Base-by-base conservation (phyloP, 179 eudicot genomes). In the Actinidia chinensis region DNA sequence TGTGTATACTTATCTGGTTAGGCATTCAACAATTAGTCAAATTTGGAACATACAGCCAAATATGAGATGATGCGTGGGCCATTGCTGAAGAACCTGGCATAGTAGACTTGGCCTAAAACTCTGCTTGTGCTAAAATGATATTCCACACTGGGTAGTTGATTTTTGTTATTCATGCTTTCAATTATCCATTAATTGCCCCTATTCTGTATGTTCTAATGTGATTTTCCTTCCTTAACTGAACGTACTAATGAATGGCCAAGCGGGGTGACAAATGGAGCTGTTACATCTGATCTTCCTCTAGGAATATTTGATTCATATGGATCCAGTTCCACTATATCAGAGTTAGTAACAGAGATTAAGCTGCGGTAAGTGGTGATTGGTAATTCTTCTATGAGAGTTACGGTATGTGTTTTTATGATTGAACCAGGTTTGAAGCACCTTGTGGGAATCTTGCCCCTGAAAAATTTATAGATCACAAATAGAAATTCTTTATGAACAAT, bases 1-100 rank as follows among this genome's bases (percentile, higher is more conserved):
- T 85, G 93, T 95, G 89, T 87, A 66, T 95, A 95, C 92, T 86
- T 95, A 82, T 95, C 99, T 83, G 99, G 99, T n/a, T 84, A 95
- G 88, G 93, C 84, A 85, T 83, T 88, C 92, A 73, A 74, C 90
- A 75, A 91, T 88, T 82, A 87, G 93, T 51, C 94, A 87, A 73
- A 78, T 89, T 87, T 83, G 99, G 99, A 80, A 88, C 90, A 40
- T 95, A 93, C 82, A 87, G 87, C 83, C 94, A 89, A 84, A 98
- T 93, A 79, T 98, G 93, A 84, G 87, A 90, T 77, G 99, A 95
- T 88, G 93, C 94, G 84, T 88, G 98, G 77, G 99, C 99, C 70
- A 81, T 95, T 63, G 91, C 91, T 47, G 99, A 93, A 85, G 99
- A 95, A 61, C 90, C 98, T 78, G 97, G 92, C 75, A 77, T 88